Evolutionary conservation across 1,284 basidiomycete genomes (phyloP), one percentile per base, ranked within the genome.

Genomic region (Tilletia indica): DNA sequence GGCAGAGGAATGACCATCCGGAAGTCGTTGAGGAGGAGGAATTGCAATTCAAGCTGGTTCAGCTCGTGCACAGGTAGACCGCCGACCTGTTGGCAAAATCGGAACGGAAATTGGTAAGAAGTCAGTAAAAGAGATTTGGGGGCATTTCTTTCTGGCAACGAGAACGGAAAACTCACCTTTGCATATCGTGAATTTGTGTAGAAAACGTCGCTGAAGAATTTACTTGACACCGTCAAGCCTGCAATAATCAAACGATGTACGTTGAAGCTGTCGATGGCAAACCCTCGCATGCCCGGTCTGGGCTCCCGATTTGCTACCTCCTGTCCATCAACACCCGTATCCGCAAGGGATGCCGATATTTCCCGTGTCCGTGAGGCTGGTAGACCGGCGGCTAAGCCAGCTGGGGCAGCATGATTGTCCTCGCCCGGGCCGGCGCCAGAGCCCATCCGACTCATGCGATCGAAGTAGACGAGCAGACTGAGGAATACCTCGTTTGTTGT

Each of bases 181-280:
- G 96, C 96, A 84, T 99, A 99, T 48, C 96, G 89, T 39, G 95
- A 97, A 82, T 99, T 99, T n/a, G 96, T 98, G 86, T 99, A 98
- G 82, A 99, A 99, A 11, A 99, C 94, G 85, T 99, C 96, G 73
- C 92, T 94, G 85, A 98, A 98, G 85, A 99, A 99, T 85, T 99
- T 99, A 87, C 92, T 94, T 21, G 96, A 95, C 9, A 99, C 96
- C 2, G 96, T 98, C 36, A 99, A 92, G 3, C 96, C 96, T 0
- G 96, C 95, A 77, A 99, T 98, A 80, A 99, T 92, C 63, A 99
- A 87, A 42, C 94, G 89, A 85, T 99, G 96, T 36, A 99, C 92
- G 82, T 99, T 99, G 86, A 91, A 99, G 73, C 92, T 93, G 86
- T 99, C 96, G 82, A 99, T 97, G 21, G 95, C 92, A 81, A 99